These are phyloP conservation scores for Saussurea involucrata DNA, from an alignment of 129 eudicot species.

Conservation along the genomic window DNA sequence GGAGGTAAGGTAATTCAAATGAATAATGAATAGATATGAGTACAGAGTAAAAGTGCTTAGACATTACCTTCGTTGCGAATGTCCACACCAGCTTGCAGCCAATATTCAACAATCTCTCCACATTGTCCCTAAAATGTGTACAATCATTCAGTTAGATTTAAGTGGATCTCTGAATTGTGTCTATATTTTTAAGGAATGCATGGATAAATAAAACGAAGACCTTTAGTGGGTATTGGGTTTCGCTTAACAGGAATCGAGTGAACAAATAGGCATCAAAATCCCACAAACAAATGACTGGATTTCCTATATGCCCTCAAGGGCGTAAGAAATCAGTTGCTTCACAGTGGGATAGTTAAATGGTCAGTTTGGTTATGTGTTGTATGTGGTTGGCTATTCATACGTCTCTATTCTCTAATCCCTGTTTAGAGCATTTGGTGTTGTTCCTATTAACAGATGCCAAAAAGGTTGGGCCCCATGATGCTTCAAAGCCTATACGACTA, in stretches of 20 bases:
- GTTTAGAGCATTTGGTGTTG: background rate
- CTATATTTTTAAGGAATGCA: background rate
- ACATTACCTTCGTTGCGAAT: background rate
- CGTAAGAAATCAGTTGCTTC: background rate
- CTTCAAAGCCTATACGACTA: constrained; percentile 14
- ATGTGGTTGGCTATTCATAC: background rate
- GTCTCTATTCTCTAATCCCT: background rate
- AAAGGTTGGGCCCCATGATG: background rate
- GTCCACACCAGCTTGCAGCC: constrained; percentile 15
- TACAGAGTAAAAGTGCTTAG: background rate
- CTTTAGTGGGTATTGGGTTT: background rate
- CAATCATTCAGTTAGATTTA: background rate
- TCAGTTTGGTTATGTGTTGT: background rate
- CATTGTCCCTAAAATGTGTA: background rate
- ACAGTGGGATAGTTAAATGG: background rate
- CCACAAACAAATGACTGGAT: background rate
- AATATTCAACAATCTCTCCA: background rate
- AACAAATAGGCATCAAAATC: background rate
- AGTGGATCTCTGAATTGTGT: background rate
- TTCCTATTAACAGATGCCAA: background rate
- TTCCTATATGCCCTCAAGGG: too few relatives aligned
- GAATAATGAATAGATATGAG: background rate
- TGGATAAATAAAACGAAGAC: background rate
- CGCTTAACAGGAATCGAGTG: background rate
- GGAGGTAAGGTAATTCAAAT: background rate